Percentiles rank a stretch among this genome's conserved stretches.
Evolutionary conservation across 2,329 filamentous ascomycete genomes (phyloP).

Genomic region (Cyphellophora europaea): DNA sequence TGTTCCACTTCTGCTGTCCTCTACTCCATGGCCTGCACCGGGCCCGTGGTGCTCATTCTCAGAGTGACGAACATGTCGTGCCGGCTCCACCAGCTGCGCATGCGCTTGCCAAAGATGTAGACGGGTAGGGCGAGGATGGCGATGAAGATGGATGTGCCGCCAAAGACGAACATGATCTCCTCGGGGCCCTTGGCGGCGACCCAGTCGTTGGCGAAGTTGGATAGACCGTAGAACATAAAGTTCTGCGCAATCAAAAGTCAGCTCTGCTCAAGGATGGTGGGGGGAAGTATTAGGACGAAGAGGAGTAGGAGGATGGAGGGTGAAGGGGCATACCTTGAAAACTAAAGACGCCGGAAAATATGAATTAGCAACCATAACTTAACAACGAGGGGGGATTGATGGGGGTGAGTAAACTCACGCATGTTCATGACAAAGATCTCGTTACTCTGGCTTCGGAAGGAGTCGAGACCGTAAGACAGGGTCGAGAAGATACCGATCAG

Average conservation of each 20-base stretch:
- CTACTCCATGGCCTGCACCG: constrained; percentile 10
- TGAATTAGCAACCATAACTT: no score
- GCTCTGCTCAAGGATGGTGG: no score
- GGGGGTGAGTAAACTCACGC: no score
- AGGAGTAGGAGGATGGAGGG: no score
- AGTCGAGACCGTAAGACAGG: constrained; percentile 19
- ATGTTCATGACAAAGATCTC: constrained; percentile 24
- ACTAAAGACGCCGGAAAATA: no score
- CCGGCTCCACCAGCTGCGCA: constrained; percentile 14
- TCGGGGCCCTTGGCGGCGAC: constrained; percentile 17
- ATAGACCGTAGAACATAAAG: constrained; percentile 23
- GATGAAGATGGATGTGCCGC: constrained; percentile 20
- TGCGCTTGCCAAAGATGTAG: constrained; percentile 21
- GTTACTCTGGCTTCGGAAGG: constrained; percentile 20
- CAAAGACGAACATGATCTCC: constrained; percentile 23
- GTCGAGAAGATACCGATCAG: constrained; percentile 20
- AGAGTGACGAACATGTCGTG: constrained; percentile 13
- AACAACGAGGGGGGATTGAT: no score
- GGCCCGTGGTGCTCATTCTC: constrained; percentile 14
- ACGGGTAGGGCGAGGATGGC: constrained; percentile 19
- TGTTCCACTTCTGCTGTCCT: no score
- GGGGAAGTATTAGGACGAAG: no score
- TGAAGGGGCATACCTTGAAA: no score
- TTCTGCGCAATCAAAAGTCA: constrained; percentile 13
- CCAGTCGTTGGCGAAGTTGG: constrained; percentile 22